Percentiles rank a stretch among this genome's conserved stretches.
phyloP scores from a whole-genome alignment of 2,329 filamentous ascomycete genomes.

The Claviceps digitariae region DNA sequence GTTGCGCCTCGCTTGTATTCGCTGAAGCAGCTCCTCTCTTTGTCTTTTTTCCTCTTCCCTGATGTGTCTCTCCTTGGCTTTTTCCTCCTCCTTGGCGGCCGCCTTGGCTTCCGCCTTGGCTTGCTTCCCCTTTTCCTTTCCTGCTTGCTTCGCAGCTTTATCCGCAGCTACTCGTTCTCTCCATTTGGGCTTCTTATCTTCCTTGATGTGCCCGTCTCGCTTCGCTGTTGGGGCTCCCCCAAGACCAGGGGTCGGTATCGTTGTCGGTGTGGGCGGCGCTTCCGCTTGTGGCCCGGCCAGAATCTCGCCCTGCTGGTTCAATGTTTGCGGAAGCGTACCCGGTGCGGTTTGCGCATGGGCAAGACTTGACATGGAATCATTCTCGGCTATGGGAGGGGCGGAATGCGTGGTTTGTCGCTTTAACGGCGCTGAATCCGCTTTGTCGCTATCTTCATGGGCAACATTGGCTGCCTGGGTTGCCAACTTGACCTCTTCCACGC shows the following conservation, averaged over 20 bases:
- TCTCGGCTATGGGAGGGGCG: slow-evolving; percentile 29
- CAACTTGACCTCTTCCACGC: slow-evolving; percentile 46
- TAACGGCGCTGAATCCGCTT: slow-evolving; percentile 30
- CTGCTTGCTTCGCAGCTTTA: slow-evolving; percentile 43
- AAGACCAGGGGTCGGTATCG: slow-evolving; percentile 2
- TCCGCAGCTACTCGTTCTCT: slow-evolving; percentile 47
- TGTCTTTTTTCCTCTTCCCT: slow-evolving; percentile 19
- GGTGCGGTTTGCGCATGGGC: slow-evolving; percentile 56
- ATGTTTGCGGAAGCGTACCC: slow-evolving; percentile 12
- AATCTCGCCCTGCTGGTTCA: slow-evolving; percentile 5
- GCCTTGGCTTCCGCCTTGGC: slow-evolving; percentile 24
- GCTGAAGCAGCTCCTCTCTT: slow-evolving; percentile 42
- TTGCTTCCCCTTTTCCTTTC: slow-evolving; percentile 22
- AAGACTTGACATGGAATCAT: slow-evolving; percentile 42
- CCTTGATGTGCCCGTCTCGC: slow-evolving; percentile 32
- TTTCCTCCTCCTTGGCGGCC: slow-evolving; percentile 19
- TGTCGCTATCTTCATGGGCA: slow-evolving; percentile 33
- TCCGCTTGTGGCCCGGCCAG: slow-evolving; percentile 4
- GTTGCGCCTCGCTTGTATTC: slow-evolving; percentile 36
- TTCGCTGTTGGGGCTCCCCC: slow-evolving; percentile 13
- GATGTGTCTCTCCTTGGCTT: slow-evolving; percentile 12
- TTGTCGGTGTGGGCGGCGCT: background rate
- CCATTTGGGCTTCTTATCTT: slow-evolving; percentile 52
- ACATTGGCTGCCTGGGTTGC: slow-evolving; percentile 43
- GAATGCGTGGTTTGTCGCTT: slow-evolving; percentile 39